These are phyloP conservation scores for Penicillium samsonianum DNA, from an alignment of 495 filamentous ascomycete genomes.

Conservation along the genomic window DNA sequence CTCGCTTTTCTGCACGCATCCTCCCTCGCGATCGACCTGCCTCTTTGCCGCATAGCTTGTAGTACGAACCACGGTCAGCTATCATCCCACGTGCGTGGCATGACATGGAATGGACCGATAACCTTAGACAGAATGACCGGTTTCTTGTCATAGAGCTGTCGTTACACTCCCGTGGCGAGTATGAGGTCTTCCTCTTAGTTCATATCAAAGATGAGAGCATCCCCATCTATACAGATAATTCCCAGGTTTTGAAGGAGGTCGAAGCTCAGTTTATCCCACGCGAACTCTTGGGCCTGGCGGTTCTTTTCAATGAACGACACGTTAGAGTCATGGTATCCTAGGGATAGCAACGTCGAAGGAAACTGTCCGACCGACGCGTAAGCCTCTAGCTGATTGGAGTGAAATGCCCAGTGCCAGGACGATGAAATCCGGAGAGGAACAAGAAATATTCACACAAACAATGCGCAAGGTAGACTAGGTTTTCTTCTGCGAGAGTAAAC, in stretches of 20 bases:
- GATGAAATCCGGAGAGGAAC: not conserved
- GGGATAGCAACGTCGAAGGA: not conserved
- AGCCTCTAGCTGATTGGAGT: not conserved
- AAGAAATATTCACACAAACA: not conserved
- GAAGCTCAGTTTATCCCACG: constrained; percentile 46
- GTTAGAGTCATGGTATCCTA: too few relatives aligned
- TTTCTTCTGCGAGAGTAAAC: not conserved
- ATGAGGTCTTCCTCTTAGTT: constrained; percentile 69
- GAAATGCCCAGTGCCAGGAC: not conserved
- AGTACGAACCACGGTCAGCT: constrained; percentile 52
- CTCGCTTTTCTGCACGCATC: not conserved
- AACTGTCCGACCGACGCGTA: not conserved
- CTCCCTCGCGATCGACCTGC: not conserved
- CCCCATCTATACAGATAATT: constrained; percentile 43
- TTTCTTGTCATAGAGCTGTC: constrained; percentile 69
- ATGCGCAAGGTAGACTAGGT: not conserved
- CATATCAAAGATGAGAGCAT: constrained; percentile 60
- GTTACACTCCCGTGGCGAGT: constrained; percentile 69
- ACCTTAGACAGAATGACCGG: constrained; percentile 67
- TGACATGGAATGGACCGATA: constrained; percentile 66
- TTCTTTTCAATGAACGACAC: constrained; percentile 52
- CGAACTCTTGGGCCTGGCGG: constrained; percentile 63
- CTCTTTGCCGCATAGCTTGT: not conserved
- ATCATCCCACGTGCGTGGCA: constrained; percentile 69
- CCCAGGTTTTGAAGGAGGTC: not conserved